Conservation (phyloP, 2,329 filamentous ascomycete species). For the Claviceps sp. region DNA sequence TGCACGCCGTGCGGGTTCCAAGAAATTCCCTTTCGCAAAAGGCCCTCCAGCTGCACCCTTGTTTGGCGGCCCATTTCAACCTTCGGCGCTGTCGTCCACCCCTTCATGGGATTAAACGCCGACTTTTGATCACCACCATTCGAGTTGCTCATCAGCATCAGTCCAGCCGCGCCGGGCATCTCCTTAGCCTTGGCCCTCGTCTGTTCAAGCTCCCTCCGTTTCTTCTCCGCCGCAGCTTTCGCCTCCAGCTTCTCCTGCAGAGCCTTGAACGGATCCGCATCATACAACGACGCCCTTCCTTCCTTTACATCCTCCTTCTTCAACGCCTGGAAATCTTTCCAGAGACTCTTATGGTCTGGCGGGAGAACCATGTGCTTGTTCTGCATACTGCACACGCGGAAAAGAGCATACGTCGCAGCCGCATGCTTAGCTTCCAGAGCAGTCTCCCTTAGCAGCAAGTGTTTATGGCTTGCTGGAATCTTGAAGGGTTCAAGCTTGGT, state of each 20-base stretch:
- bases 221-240: slow-evolving; percentile 64
- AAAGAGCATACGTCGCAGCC: slow-evolving; percentile 81
- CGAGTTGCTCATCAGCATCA: slow-evolving; percentile 36
- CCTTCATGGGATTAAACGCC: slow-evolving; percentile 43
- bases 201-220: slow-evolving; percentile 56
- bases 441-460: slow-evolving; percentile 62
- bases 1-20: slow-evolving; percentile 76
- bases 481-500: slow-evolving; percentile 69
- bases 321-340: slow-evolving; percentile 79
- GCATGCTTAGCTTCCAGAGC: slow-evolving; percentile 87
- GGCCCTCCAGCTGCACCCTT: slow-evolving; percentile 61
- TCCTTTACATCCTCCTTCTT: slow-evolving; percentile 71
- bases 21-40: slow-evolving; percentile 63
- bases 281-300: slow-evolving; percentile 78
- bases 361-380: slow-evolving; percentile 92
- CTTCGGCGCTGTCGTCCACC: slow-evolving; percentile 76
- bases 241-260: slow-evolving; percentile 68
- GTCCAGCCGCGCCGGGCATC: slow-evolving; percentile 43
- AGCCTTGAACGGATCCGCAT: slow-evolving; percentile 82
- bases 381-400: slow-evolving; percentile 86
- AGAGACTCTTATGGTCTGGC: slow-evolving; percentile 76
- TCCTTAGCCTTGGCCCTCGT: slow-evolving; percentile 54
- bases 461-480: slow-evolving; percentile 61
- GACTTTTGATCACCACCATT: slow-evolving; percentile 18
- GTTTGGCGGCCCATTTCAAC: slow-evolving; percentile 85